These are phyloP conservation scores for Lachnellula occidentalis DNA, from an alignment of 2,329 filamentous ascomycete species.

Conservation along the genomic window DNA sequence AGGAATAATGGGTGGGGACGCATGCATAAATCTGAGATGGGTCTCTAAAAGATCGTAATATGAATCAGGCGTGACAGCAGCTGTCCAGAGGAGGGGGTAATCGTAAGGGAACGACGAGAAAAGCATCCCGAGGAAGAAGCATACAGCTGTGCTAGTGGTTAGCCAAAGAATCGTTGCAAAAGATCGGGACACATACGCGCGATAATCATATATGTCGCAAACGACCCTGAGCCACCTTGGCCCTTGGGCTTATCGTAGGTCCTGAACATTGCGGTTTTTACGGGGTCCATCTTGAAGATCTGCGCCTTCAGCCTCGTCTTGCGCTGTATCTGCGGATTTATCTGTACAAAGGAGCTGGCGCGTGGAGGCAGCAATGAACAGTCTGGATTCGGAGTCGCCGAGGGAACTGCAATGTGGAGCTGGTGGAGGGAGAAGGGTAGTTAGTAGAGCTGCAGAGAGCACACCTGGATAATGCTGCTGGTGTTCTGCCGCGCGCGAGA, in stretches of 20 bases:
- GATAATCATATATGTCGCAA: slow-evolving; percentile 95
- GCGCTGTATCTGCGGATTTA: slow-evolving; percentile 4
- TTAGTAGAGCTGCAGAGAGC: not conserved
- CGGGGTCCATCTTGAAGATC: slow-evolving; percentile 24
- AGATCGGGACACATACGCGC: slow-evolving; percentile 60
- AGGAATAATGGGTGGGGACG: slow-evolving; percentile 83
- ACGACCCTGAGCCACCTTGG: slow-evolving; percentile 54
- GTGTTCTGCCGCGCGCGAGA: not conserved
- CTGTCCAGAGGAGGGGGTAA: slow-evolving; percentile 80
- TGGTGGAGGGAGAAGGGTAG: not conserved
- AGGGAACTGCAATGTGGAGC: not conserved
- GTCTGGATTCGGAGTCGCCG: too few species aligned
- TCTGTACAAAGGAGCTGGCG: not conserved
- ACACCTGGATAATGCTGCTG: not conserved
- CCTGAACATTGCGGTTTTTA: slow-evolving; percentile 30
- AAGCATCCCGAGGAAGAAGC: slow-evolving; percentile 97
- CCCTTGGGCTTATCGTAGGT: slow-evolving; percentile 31
- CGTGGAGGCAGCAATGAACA: not conserved
- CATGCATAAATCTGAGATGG: slow-evolving; percentile 87
- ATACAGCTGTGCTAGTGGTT: slow-evolving; percentile 56
- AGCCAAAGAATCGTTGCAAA: slow-evolving; percentile 12
- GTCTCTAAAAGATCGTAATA: slow-evolving; percentile 84
- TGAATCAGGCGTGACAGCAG: slow-evolving; percentile 53
- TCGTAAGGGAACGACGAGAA: slow-evolving; percentile 97
- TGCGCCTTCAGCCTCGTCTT: not conserved